phyloP scores from a whole-genome alignment of 139 green algal genomes.

The Closterium sp. region DNA sequence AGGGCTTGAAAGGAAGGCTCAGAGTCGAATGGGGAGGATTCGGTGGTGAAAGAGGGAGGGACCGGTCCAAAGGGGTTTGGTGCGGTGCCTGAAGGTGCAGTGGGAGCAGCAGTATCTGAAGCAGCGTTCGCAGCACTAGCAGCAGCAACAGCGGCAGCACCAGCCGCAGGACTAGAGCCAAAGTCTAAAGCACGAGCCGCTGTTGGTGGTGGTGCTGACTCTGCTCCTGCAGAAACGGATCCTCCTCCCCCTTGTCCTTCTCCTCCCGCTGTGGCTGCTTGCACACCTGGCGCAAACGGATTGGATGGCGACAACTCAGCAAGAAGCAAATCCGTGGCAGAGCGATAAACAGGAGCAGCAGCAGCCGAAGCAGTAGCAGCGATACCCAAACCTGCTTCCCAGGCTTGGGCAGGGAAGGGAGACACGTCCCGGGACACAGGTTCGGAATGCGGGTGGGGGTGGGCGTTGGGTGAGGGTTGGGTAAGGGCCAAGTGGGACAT shows the following conservation, averaged over 20 bases:
- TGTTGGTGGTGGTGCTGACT: neutral
- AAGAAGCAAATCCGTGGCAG: neutral
- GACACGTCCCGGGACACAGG: neutral
- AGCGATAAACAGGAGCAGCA: neutral
- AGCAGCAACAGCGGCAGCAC: neutral
- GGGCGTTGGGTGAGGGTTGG: neutral
- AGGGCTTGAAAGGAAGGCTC: neutral
- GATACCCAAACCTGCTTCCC: neutral
- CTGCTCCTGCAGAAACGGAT: neutral
- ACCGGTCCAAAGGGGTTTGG: neutral
- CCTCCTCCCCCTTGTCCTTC: neutral
- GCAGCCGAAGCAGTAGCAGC: neutral
- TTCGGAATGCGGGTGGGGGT: neutral
- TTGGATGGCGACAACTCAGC: neutral
- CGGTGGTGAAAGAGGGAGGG: neutral
- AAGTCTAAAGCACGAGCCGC: neutral
- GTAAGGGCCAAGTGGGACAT: neutral
- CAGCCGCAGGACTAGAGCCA: neutral
- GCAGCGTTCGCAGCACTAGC: neutral
- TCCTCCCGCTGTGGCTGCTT: neutral
- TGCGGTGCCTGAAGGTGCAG: neutral
- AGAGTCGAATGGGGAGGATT: neutral
- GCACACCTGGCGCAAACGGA: neutral
- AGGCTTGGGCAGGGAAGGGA: neutral
- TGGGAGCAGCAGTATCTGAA: neutral